phyloP scores from a whole-genome alignment of 1,139 yeast species.

The Yamadazyma triangularis region DNA sequence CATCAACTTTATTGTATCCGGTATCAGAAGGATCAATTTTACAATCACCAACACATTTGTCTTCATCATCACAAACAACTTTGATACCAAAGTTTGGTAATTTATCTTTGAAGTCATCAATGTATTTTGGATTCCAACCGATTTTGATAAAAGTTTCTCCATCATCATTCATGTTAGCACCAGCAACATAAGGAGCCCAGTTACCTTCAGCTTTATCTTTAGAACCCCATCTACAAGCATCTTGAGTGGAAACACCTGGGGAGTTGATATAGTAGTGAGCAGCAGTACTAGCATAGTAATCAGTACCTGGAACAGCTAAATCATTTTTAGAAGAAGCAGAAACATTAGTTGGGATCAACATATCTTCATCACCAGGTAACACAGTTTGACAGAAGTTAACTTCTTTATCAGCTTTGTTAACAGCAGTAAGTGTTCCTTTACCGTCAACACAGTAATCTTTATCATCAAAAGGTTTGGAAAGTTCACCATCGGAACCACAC shows the following conservation, averaged over 20 bases:
- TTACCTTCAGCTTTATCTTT: conserved; percentile 66
- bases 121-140: conserved; percentile 87
- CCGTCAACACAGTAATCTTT: conserved; percentile 72
- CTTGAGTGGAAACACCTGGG: conserved; percentile 73
- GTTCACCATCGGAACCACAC: conserved; percentile 66
- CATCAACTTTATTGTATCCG: conserved; percentile 52
- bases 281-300: conserved; percentile 70
- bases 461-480: conserved; percentile 58
- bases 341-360: conserved; percentile 80
- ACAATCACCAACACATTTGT: conserved; percentile 74
- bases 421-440: conserved; percentile 62
- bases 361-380: conserved; percentile 88
- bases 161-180: conserved; percentile 68
- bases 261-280: conserved; percentile 85
- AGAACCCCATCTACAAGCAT: conserved; percentile 86
- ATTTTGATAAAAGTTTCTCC: conserved; percentile 76
- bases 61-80: conserved; percentile 64
- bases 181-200: conserved; percentile 93
- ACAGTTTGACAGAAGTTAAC: conserved; percentile 93
- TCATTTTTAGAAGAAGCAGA: conserved; percentile 40
- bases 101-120: conserved; percentile 53
- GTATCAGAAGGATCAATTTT: conserved; percentile 68
- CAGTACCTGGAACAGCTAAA: conserved; percentile 81
- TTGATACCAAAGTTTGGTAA: conserved; percentile 69
- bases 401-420: conserved; percentile 48